Evolutionary conservation across 768 basidiomycete species (phyloP).

Genomic region (Collybiopsis confluens): DNA sequence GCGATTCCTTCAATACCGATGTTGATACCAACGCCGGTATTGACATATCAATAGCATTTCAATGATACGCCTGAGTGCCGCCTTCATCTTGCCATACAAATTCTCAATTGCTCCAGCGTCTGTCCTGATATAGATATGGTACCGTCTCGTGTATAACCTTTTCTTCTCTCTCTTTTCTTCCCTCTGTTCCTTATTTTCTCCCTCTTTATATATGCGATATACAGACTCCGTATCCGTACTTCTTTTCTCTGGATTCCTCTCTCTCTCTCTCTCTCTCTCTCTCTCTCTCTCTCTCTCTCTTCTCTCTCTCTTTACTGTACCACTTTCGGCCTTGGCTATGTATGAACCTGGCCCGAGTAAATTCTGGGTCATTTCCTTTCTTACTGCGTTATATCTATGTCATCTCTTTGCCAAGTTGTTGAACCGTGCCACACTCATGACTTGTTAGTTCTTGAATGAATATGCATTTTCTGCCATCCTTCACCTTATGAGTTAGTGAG

Average conservation of each 20-base stretch:
- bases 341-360: no score
- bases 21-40: background rate
- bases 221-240: constrained; percentile 9
- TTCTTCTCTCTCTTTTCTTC: constrained; percentile 2
- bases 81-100: no score
- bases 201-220: constrained; percentile 3
- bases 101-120: no score
- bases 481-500: no score
- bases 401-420: background rate
- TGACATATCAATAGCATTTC: constrained; percentile 4
- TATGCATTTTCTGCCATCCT: background rate
- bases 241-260: constrained; percentile 8
- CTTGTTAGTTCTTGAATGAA: background rate
- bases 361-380: constrained; percentile 19
- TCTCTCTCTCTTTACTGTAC: background rate
- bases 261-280: constrained; percentile 15
- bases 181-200: background rate
- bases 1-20: background rate
- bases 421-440: background rate
- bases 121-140: no score
- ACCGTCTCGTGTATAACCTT: no score
- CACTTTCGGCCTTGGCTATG: no score
- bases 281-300: constrained; percentile 15
- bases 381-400: constrained; percentile 8
- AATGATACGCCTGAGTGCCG: no score